Evolutionary conservation across 495 filamentous ascomycete species (phyloP), one percentile per base, ranked within the genome.

Genomic region (Aspergillus bertholletiae): DNA sequence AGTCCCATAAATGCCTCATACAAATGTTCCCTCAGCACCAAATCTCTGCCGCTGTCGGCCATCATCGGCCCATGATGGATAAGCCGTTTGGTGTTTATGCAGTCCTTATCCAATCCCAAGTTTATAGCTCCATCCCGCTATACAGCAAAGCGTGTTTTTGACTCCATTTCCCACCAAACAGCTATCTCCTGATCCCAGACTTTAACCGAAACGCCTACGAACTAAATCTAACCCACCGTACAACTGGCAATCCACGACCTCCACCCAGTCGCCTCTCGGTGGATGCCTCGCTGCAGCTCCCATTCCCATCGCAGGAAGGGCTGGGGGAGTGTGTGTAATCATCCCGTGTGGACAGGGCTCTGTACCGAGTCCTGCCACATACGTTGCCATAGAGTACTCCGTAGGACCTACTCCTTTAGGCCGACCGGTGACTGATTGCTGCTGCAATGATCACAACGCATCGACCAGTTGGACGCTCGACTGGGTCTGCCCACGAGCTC

Each of bases 1-100:
- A 46, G 18, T 41, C 48, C 18, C 57, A 53, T 51, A 58, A 62
- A 62, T 62, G 51, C 59, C 55, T 58, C 60, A 62, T 62, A 59
- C 47, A 61, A 56, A 50, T 43, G 17, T 18, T 43, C 17, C 22
- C 17, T 40, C 26, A 28, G 4, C 34, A 43, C 20, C 13, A 18
- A 22, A 7, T 40, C 18, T 18, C 17, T 15, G n/a, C 39, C 39
- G 39, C 18, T 21, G 39, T 43, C 39, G 39, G 39, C 39, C 39
- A 21, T 22, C 13, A 18, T 43, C 39, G 39, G 39, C 18, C 20
- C 9, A n/a, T 43, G 18, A 21, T 43, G 7, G 39, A 43, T 43
- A 43, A 43, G 39, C 39, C 11, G 39, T 43, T 43, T 43, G 39
- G 20, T 15, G 39, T 43, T 43, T 28, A 43, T 43, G 39, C 39